Conservation (phyloP, 1,139 yeast species). For the Pichia sp. region DNA sequence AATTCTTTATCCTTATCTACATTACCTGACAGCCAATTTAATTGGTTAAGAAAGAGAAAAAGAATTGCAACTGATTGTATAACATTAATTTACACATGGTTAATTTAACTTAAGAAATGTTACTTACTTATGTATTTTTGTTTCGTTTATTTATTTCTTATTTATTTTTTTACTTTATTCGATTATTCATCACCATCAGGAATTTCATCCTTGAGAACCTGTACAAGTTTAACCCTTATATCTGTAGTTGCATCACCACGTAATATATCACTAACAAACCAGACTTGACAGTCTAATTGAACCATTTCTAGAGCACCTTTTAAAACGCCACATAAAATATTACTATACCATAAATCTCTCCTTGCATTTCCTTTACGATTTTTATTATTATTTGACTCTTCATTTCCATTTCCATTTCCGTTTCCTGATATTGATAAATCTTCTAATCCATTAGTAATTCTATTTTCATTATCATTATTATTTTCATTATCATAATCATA, state of each 20-base stretch:
- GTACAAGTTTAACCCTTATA: slow-evolving; percentile 62
- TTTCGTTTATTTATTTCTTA: no score
- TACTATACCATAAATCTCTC: slow-evolving; percentile 86
- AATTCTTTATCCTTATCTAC: slow-evolving; percentile 30
- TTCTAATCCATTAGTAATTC: no score
- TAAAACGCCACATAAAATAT: slow-evolving; percentile 81
- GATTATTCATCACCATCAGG: slow-evolving; percentile 98
- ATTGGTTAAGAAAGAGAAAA: slow-evolving; percentile 14
- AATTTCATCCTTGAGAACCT: slow-evolving; percentile 82
- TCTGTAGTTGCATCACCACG: slow-evolving; percentile 85
- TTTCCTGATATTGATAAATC: no score
- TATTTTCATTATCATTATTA: slow-evolving; percentile 1
- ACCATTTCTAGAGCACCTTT: slow-evolving; percentile 95
- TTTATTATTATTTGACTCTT: not conserved
- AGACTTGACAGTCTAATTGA: slow-evolving; percentile 83
- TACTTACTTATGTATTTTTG: no score
- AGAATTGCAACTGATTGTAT: slow-evolving; percentile 5
- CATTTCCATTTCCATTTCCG: no score
- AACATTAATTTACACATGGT: not conserved
- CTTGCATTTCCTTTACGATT: slow-evolving; percentile 43
- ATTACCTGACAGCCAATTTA: slow-evolving; percentile 27
- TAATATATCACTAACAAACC: slow-evolving; percentile 71
- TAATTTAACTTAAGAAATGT: no score
- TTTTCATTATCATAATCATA: slow-evolving; percentile 1
- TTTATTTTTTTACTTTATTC: no score